A percentile compares a stretch with the other conserved stretches of the same genome.
These are phyloP conservation scores for Leccinellum rugosiceps DNA, from an alignment of 768 basidiomycete species.

Conservation along the genomic window DNA sequence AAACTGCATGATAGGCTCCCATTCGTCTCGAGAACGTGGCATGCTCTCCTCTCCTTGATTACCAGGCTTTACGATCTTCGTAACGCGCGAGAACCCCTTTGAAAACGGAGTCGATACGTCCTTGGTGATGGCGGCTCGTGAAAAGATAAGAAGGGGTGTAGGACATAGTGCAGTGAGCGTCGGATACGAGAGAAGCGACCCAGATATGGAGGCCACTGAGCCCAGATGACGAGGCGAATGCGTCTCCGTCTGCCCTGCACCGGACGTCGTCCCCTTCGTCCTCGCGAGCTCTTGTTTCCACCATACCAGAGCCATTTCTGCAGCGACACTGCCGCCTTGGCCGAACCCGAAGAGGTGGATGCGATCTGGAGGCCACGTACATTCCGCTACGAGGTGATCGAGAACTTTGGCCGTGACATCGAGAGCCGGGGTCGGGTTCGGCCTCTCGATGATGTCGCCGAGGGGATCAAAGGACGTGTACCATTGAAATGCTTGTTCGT, in stretches of 20 bases:
- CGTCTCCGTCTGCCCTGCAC: constrained; percentile 4
- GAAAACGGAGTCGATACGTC: constrained; percentile 49
- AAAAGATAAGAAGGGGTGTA: constrained; percentile 61
- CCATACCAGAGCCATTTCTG: constrained; percentile 58
- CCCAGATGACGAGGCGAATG: constrained; percentile 43
- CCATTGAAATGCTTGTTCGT: constrained; percentile 84
- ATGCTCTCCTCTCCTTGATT: constrained; percentile 49
- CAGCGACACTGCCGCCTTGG: constrained; percentile 79
- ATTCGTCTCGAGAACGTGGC: constrained; percentile 73
- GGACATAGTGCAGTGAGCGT: constrained; percentile 49
- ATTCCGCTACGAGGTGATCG: constrained; percentile 54
- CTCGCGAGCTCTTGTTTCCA: constrained; percentile 42
- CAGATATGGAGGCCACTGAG: constrained; percentile 66
- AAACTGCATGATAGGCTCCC: constrained; percentile 83
- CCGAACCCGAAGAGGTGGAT: constrained; percentile 89
- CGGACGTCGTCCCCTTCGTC: constrained; percentile 2
- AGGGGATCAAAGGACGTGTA: constrained; percentile 78
- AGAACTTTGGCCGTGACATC: constrained; percentile 51
- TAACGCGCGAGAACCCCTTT: constrained; percentile 54
- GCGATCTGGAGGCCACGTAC: constrained; percentile 60
- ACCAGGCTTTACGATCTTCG: constrained; percentile 46
- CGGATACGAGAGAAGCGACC: constrained; percentile 77
- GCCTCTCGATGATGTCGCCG: constrained; percentile 65
- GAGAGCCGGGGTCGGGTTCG: constrained; percentile 72
- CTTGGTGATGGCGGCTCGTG: constrained; percentile 47